These are phyloP conservation scores for Fusarium mundagurra DNA, from an alignment of 2,329 filamentous ascomycete genomes.

Conservation along the genomic window DNA sequence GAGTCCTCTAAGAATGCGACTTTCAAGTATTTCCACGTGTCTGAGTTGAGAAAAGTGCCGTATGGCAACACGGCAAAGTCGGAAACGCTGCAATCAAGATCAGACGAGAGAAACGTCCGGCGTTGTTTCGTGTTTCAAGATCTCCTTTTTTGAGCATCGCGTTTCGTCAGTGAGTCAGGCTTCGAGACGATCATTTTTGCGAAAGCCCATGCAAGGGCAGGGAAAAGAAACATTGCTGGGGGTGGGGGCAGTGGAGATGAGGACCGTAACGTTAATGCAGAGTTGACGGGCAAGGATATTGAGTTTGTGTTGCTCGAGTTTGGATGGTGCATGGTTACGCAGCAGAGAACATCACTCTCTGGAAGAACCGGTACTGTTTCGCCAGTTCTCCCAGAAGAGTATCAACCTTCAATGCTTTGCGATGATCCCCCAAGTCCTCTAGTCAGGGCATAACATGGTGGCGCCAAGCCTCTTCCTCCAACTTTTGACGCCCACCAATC, in stretches of 20 bases:
- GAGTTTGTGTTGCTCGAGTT: background rate
- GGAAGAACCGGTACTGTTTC: background rate
- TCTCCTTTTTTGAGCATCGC: constrained; percentile 9
- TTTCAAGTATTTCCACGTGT: constrained; percentile 14
- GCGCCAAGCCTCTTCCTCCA: constrained; percentile 14
- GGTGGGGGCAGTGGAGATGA: constrained; percentile 2
- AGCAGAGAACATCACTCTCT: background rate
- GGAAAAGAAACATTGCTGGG: constrained; percentile 12
- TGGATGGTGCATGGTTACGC: constrained; percentile 5
- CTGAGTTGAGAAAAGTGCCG: background rate
- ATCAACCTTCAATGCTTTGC: background rate
- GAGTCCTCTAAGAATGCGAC: background rate
- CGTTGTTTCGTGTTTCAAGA: constrained; percentile 36
- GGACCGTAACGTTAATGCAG: constrained; percentile 23
- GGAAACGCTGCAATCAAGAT: constrained; percentile 7
- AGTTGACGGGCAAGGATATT: constrained; percentile 17
- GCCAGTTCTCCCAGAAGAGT: background rate
- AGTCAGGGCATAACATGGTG: background rate
- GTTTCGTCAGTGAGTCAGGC: constrained; percentile 16
- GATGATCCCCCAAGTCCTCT: background rate
- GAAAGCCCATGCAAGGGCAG: constrained; percentile 19
- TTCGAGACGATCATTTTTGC: background rate
- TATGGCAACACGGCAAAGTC: background rate
- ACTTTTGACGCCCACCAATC: constrained; percentile 17
- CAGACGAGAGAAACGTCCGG: constrained; percentile 7